Percentiles rank a stretch among this genome's conserved stretches.
phyloP scores from a whole-genome alignment of 2,329 filamentous ascomycete genomes.

The Plenodomus lindquistii region DNA sequence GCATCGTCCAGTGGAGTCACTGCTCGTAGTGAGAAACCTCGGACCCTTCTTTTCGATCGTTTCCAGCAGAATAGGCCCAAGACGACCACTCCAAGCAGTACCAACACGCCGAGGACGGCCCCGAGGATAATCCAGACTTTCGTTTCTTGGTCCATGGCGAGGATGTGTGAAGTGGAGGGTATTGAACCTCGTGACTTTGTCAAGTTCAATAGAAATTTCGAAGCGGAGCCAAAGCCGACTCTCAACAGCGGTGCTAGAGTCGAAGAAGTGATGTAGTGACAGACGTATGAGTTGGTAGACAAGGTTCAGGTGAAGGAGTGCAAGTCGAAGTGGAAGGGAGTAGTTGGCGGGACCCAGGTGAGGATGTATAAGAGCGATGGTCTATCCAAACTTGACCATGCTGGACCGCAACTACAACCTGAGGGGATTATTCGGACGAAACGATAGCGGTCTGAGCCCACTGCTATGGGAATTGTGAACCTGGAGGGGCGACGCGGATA shows the following conservation, averaged over 20 bases:
- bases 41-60: slow-evolving; percentile 38
- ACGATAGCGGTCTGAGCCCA: slow-evolving; percentile 23
- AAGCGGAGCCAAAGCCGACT: background rate
- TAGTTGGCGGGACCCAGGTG: slow-evolving; percentile 8
- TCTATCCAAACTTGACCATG: slow-evolving; percentile 36
- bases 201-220: background rate
- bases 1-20: slow-evolving; percentile 47
- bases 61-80: slow-evolving; percentile 39
- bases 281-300: slow-evolving; percentile 2
- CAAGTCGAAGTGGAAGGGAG: slow-evolving; percentile 14
- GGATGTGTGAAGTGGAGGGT: background rate
- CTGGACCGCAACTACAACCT: slow-evolving; percentile 22
- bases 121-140: slow-evolving; percentile 45
- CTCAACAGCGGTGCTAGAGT: background rate
- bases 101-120: slow-evolving; percentile 38
- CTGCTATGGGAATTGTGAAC: slow-evolving; percentile 20
- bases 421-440: slow-evolving; percentile 19
- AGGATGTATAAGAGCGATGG: slow-evolving; percentile 21
- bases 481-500: slow-evolving; percentile 33
- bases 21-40: slow-evolving; percentile 42
- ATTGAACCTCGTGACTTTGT: background rate
- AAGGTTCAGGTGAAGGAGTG: slow-evolving; percentile 8
- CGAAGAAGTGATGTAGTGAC: slow-evolving; percentile 6
- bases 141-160: slow-evolving; percentile 34
- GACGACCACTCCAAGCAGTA: slow-evolving; percentile 31